phyloP scores from a whole-genome alignment of 176 grass and related monocot species.

The Phoenix dactylifera region DNA sequence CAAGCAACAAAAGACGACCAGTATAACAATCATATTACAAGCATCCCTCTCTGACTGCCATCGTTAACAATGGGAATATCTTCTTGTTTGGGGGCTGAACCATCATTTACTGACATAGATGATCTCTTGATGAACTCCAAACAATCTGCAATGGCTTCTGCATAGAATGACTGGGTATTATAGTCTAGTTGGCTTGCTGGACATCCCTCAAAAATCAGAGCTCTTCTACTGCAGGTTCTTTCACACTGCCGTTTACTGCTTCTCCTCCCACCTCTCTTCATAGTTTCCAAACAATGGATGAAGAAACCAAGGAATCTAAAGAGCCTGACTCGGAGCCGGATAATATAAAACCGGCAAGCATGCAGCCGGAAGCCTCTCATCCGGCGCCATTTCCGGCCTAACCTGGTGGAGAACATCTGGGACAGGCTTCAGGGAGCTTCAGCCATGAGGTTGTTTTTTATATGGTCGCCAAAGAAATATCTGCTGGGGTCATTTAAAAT shows the following conservation, averaged over 20 bases:
- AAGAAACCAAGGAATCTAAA: background rate
- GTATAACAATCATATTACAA: too few species aligned
- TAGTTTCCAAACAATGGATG: background rate
- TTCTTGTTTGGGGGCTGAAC: too few species aligned
- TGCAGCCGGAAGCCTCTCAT: background rate
- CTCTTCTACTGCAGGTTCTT: conserved; percentile 16
- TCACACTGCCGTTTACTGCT: background rate
- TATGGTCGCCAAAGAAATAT: too few species aligned
- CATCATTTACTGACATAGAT: background rate
- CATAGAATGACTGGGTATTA: conserved; percentile 22
- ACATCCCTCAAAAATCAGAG: too few species aligned
- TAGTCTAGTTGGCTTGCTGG: too few species aligned
- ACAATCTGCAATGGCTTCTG: conserved; percentile 60
- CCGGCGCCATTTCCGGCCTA: background rate
- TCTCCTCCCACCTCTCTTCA: background rate
- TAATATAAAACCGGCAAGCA: background rate
- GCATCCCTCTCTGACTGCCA: too few species aligned
- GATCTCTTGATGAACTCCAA: conserved; percentile 76
- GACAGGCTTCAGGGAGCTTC: background rate
- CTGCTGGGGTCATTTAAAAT: too few species aligned
- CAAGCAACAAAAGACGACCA: too few species aligned
- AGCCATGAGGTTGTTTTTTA: too few species aligned
- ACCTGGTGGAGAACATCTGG: background rate
- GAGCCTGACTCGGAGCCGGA: background rate
- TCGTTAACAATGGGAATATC: too few species aligned